phyloP scores from a whole-genome alignment of 1,139 yeast species.

The Petasospora fabianii region DNA sequence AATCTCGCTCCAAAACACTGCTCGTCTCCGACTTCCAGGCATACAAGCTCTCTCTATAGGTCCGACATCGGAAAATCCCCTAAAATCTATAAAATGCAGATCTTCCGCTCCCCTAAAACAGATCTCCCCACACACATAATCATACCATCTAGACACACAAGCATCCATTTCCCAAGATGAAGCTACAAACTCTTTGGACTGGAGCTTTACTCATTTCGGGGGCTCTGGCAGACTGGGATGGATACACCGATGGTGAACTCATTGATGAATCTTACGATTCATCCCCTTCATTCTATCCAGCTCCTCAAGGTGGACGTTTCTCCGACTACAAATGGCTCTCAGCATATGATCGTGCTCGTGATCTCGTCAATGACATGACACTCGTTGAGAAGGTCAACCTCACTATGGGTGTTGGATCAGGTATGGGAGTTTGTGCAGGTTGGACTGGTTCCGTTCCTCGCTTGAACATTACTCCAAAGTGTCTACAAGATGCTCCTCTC shows the following conservation, averaged over 20 bases:
- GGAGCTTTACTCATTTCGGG: too few relatives aligned
- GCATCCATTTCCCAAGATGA: too few relatives aligned
- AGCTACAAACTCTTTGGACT: too few relatives aligned
- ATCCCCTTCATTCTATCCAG: conserved; percentile 14
- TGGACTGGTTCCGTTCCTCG: conserved; percentile 57
- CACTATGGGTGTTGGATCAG: conserved; percentile 60
- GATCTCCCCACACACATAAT: too few relatives aligned
- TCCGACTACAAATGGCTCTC: conserved; percentile 41
- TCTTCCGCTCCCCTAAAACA: too few relatives aligned
- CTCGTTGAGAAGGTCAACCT: conserved; percentile 54
- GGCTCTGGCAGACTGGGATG: too few relatives aligned
- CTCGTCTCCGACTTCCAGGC: too few relatives aligned
- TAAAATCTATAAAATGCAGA: too few relatives aligned
- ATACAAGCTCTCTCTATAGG: too few relatives aligned
- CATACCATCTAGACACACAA: too few relatives aligned
- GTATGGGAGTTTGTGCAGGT: conserved; percentile 57
- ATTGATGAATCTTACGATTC: conserved; percentile 3
- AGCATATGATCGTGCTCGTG: conserved; percentile 51
- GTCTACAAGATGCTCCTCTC: conserved; percentile 57
- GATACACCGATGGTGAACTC: conserved; percentile 4
- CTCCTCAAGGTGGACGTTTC: conserved; percentile 19
- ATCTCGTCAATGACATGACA: conserved; percentile 48
- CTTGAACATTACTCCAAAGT: conserved; percentile 48
- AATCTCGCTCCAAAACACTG: too few relatives aligned
- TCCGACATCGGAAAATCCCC: too few relatives aligned